Conservation (phyloP, 2,329 filamentous ascomycete species). For the Diplodia corticola region DNA sequence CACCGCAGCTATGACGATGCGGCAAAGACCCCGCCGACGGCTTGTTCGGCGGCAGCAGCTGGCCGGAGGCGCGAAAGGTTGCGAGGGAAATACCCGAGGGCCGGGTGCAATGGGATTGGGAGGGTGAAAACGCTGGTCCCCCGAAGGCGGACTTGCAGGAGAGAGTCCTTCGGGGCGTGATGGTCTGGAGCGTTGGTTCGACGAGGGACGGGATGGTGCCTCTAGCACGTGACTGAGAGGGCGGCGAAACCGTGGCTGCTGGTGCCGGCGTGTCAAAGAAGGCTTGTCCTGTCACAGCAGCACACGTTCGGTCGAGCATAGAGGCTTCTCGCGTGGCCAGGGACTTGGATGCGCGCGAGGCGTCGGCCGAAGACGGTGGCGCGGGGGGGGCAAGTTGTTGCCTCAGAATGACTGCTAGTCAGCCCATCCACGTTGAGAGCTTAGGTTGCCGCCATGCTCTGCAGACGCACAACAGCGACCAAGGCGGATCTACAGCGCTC, state of each 20-base stretch:
- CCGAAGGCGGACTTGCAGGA: conserved; percentile 23
- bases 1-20: conserved; percentile 19
- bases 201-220: background rate
- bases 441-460: background rate
- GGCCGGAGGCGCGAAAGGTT: background rate
- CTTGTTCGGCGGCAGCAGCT: background rate
- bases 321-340: background rate
- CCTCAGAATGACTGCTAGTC: background rate
- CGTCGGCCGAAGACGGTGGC: background rate
- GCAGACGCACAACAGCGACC: background rate
- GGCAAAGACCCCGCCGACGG: conserved; percentile 2
- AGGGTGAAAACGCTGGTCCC: conserved; percentile 9
- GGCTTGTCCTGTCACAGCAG: background rate
- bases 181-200: background rate
- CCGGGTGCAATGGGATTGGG: background rate
- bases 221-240: background rate
- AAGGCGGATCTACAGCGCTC: background rate
- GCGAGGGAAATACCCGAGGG: background rate
- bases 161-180: conserved; percentile 15
- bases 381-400: background rate
- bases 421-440: background rate
- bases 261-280: background rate
- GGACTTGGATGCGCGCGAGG: background rate
- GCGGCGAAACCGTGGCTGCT: background rate
- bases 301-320: background rate